Evolutionary conservation across 805 yeast genomes (phyloP).

Genomic region (Ascoidea tarda): DNA sequence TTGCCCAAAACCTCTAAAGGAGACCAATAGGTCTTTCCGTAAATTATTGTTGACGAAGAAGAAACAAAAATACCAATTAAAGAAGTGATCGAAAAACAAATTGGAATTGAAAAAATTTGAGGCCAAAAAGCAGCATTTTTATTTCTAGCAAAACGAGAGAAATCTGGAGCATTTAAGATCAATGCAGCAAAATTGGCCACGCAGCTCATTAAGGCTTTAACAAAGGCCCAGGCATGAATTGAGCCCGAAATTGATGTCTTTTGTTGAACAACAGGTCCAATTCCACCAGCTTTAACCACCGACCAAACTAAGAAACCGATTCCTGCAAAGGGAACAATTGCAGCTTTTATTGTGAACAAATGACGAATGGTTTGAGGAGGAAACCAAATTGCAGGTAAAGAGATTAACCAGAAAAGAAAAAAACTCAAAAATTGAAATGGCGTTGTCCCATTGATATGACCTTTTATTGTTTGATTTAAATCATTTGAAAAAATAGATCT

Average conservation of each 20-base stretch:
- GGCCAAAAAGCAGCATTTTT: conserved; percentile 36
- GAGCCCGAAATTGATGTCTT: conserved; percentile 38
- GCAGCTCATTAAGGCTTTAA: conserved; percentile 64
- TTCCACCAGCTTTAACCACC: conserved; percentile 63
- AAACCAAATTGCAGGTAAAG: conserved; percentile 69
- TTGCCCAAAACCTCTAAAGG: conserved; percentile 65
- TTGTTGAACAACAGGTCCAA: conserved; percentile 57
- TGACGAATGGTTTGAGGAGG: conserved; percentile 76
- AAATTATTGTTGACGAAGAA: conserved; percentile 57
- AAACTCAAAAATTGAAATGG: conserved; percentile 63
- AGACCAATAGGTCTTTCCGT: conserved; percentile 65
- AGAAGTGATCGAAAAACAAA: conserved; percentile 68
- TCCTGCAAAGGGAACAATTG: conserved; percentile 71
- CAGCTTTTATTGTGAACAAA: conserved; percentile 71
- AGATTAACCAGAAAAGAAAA: conserved; percentile 70
- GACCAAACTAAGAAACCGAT: conserved; percentile 79
- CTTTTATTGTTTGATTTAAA: conserved; percentile 45
- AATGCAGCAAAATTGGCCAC: conserved; percentile 83
- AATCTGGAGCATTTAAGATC: conserved; percentile 81
- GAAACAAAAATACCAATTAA: conserved; percentile 77
- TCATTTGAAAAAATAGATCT: conserved; percentile 60
- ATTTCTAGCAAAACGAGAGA: conserved; percentile 65
- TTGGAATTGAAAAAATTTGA: conserved; percentile 54
- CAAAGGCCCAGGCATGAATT: conserved; percentile 71
- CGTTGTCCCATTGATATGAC: conserved; percentile 50